Percentiles rank a stretch among this genome's conserved stretches.
Evolutionary conservation across 352 stramenopile genomes (phyloP).

Genomic region (Phytophthora tubulina): DNA sequence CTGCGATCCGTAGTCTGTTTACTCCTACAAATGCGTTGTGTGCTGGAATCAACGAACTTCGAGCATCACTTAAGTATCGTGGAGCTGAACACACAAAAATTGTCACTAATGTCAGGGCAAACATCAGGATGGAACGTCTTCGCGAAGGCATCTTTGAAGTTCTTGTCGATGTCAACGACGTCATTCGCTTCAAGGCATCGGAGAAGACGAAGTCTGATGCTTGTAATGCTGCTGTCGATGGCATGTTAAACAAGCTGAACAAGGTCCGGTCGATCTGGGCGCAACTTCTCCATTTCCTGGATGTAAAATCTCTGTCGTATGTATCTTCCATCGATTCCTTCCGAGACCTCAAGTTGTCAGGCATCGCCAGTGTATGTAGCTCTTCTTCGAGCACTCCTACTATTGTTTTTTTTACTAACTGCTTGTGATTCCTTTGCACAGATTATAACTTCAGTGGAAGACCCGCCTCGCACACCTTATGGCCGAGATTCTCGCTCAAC

Average conservation of each 20-base stretch:
- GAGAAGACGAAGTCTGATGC: slow-evolving; percentile 64
- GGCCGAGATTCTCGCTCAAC: slow-evolving; percentile 27
- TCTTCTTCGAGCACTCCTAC: slow-evolving; percentile 5
- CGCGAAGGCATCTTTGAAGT: slow-evolving; percentile 70
- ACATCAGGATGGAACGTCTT: slow-evolving; percentile 71
- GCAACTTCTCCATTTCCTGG: slow-evolving; percentile 78
- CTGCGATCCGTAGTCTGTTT: slow-evolving; percentile 80
- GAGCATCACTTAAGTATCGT: slow-evolving; percentile 68
- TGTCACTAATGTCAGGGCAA: slow-evolving; percentile 73
- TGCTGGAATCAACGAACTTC: slow-evolving; percentile 60
- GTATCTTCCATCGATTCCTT: slow-evolving; percentile 68
- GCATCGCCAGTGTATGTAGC: slow-evolving; percentile 69
- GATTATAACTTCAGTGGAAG: slow-evolving; percentile 57
- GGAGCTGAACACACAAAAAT: slow-evolving; percentile 59
- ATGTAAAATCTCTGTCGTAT: slow-evolving; percentile 65
- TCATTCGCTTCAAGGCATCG: slow-evolving; percentile 59
- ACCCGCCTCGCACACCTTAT: slow-evolving; percentile 28
- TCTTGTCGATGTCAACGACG: slow-evolving; percentile 68
- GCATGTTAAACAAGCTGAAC: slow-evolving; percentile 63
- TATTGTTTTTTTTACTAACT: slow-evolving; percentile 10
- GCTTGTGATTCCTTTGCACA: slow-evolving; percentile 18
- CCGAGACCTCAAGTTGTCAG: slow-evolving; percentile 65
- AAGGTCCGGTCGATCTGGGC: slow-evolving; percentile 63
- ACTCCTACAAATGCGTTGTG: slow-evolving; percentile 73
- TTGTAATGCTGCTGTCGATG: slow-evolving; percentile 70